phyloP scores from a whole-genome alignment of 495 filamentous ascomycete species.

The Penicillium soppii region DNA sequence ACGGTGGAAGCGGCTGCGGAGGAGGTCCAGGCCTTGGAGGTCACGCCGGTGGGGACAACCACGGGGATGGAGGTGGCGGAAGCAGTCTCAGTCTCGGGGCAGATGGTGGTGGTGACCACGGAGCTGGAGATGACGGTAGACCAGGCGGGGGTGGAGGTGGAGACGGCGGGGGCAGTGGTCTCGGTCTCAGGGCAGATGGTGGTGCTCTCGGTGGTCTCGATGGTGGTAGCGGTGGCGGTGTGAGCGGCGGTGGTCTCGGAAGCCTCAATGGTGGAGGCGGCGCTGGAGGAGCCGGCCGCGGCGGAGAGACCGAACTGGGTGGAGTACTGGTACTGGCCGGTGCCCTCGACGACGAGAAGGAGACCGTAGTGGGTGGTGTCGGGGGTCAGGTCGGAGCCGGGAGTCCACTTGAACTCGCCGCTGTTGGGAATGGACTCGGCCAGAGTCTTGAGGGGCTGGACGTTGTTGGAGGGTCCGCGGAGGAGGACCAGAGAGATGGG shows the following conservation, averaged over 20 bases:
- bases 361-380: constrained; percentile 62
- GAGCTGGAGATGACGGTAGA: constrained; percentile 21
- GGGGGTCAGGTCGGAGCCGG: constrained; percentile 43
- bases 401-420: constrained; percentile 59
- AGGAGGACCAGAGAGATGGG: constrained; percentile 63
- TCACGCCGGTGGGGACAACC: constrained; percentile 15
- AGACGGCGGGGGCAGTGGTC: constrained; percentile 15
- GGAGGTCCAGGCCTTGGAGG: constrained; percentile 11
- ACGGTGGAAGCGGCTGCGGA: constrained; percentile 19
- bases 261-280: constrained; percentile 10
- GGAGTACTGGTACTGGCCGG: constrained; percentile 65
- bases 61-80: constrained; percentile 18
- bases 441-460: constrained; percentile 53
- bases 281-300: constrained; percentile 28
- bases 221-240: constrained; percentile 20
- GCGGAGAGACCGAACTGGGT: constrained; percentile 67
- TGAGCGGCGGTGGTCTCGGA: too few species aligned
- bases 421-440: constrained; percentile 57
- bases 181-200: constrained; percentile 23
- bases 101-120: constrained; percentile 25
- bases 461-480: constrained; percentile 57
- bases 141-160: background rate
- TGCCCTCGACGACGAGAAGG: constrained; percentile 61
- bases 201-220: constrained; percentile 20
- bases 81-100: constrained; percentile 19